A percentile compares a stretch with the other conserved stretches of the same genome.
Evolutionary conservation across 2,329 filamentous ascomycete genomes (phyloP).

Genomic region (Pseudogymnoascus sp.): DNA sequence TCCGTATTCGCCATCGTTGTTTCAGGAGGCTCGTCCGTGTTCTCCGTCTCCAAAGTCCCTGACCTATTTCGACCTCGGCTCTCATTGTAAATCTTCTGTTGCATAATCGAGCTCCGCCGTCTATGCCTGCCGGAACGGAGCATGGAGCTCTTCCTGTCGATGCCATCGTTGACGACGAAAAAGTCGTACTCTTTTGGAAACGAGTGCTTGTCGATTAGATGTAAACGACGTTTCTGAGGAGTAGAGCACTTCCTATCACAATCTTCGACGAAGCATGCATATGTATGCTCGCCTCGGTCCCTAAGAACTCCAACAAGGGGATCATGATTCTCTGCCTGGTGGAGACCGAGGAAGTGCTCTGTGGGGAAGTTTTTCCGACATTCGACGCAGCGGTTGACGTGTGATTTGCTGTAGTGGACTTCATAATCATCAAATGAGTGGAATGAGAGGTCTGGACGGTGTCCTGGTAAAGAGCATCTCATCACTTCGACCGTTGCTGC

Average conservation of each 20-base stretch:
- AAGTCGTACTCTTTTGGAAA: slow-evolving; percentile 89
- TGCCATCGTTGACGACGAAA: slow-evolving; percentile 76
- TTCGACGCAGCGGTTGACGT: slow-evolving; percentile 76
- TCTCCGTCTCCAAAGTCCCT: slow-evolving; percentile 13
- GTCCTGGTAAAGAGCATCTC: slow-evolving; percentile 74
- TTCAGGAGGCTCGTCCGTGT: slow-evolving; percentile 22
- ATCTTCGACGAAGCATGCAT: slow-evolving; percentile 79
- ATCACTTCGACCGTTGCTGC: slow-evolving; percentile 40
- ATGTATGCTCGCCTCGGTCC: slow-evolving; percentile 83
- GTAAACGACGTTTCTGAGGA: slow-evolving; percentile 73
- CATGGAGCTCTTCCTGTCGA: slow-evolving; percentile 75
- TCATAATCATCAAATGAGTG: slow-evolving; percentile 73
- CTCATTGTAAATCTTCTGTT: slow-evolving; percentile 18
- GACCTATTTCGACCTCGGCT: slow-evolving; percentile 15
- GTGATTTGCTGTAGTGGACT: slow-evolving; percentile 70
- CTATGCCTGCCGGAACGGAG: slow-evolving; percentile 50
- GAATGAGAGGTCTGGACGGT: slow-evolving; percentile 63
- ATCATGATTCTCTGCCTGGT: slow-evolving; percentile 90
- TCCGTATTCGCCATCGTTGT: slow-evolving; percentile 5
- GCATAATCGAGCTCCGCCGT: slow-evolving; percentile 38
- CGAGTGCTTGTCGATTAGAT: slow-evolving; percentile 89
- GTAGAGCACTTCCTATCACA: slow-evolving; percentile 81
- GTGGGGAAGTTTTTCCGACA: slow-evolving; percentile 86
- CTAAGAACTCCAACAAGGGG: slow-evolving; percentile 62
- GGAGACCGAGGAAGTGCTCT: slow-evolving; percentile 66